phyloP scores from a whole-genome alignment of 1,284 basidiomycete species.

The Somion occarium region DNA sequence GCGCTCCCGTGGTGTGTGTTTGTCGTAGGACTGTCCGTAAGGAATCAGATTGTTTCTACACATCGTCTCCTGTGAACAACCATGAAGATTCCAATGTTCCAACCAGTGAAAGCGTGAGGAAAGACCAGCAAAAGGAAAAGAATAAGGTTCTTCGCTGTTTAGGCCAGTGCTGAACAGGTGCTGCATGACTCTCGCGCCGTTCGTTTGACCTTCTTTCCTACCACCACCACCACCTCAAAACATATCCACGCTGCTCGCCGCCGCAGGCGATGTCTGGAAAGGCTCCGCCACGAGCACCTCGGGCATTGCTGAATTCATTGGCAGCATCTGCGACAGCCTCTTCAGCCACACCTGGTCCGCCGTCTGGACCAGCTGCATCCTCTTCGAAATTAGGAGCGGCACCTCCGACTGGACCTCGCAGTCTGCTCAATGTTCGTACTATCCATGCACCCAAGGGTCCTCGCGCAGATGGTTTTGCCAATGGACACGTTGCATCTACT shows the following conservation, averaged over 20 bases:
- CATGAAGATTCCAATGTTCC: too few species aligned
- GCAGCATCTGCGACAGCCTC: constrained; percentile 25
- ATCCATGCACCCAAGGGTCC: constrained; percentile 1
- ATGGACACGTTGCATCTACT: constrained; percentile 24
- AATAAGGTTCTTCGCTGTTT: not conserved
- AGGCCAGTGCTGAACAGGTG: not conserved
- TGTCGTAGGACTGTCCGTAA: too few species aligned
- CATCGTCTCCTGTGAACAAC: too few species aligned
- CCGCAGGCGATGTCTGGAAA: constrained; percentile 57
- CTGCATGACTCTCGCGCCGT: not conserved
- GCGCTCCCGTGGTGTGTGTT: too few species aligned
- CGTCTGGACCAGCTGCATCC: constrained; percentile 22
- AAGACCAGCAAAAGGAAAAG: not conserved
- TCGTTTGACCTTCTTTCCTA: not conserved
- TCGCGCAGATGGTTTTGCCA: constrained; percentile 9
- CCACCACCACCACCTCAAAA: not conserved
- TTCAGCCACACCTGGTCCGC: constrained; percentile 20
- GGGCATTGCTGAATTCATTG: constrained; percentile 52
- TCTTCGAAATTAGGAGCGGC: constrained; percentile 40
- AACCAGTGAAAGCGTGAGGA: not conserved
- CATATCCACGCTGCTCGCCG: constrained; percentile 1
- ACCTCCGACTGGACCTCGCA: constrained; percentile 57
- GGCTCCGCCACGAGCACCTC: constrained; percentile 66
- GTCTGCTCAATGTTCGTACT: constrained; percentile 35
- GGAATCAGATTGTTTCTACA: too few species aligned